Evolutionary conservation across 306 rosid genomes (phyloP).

Genomic region (Quercus alba): DNA sequence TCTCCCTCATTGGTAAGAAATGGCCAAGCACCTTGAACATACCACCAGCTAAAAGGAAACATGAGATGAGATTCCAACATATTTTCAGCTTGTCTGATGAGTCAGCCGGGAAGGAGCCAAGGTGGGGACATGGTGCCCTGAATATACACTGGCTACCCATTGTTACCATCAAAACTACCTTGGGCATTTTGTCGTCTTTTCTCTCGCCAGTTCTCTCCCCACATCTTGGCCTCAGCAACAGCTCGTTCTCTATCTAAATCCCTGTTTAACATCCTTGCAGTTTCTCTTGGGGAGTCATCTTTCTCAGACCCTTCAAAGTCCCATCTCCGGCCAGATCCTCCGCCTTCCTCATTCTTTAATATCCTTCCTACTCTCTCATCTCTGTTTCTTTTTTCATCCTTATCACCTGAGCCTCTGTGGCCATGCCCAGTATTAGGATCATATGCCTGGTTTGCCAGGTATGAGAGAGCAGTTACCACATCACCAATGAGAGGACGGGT

Average conservation of each 20-base stretch:
- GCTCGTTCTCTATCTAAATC: constrained; percentile 84
- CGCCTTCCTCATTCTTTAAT: constrained; percentile 69
- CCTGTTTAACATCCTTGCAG: constrained; percentile 63
- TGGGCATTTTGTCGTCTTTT: constrained; percentile 62
- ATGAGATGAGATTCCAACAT: constrained; percentile 24
- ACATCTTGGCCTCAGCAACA: constrained; percentile 91
- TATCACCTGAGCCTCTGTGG: constrained; percentile 52
- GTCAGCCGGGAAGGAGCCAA: constrained; percentile 22
- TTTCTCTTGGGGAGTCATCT: constrained; percentile 82
- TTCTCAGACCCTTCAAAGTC: constrained; percentile 80
- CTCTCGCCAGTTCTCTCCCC: constrained; percentile 95
- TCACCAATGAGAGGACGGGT: constrained; percentile 90
- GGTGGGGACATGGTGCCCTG: constrained; percentile 1
- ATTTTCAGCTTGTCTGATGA: constrained; percentile 9
- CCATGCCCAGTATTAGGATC: constrained; percentile 59
- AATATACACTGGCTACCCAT: constrained; percentile 25
- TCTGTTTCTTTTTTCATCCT: constrained; percentile 59
- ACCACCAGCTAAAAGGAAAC: constrained; percentile 25
- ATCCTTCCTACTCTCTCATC: constrained; percentile 66
- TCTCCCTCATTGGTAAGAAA: constrained; percentile 12
- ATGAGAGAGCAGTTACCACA: constrained; percentile 88
- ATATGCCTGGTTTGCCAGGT: constrained; percentile 76
- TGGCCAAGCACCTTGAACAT: constrained; percentile 18
- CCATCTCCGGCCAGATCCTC: constrained; percentile 74
- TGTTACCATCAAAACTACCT: constrained; percentile 69